Base-by-base conservation (phyloP, 305 asterid species). In the Solanum aculeatissimum region DNA sequence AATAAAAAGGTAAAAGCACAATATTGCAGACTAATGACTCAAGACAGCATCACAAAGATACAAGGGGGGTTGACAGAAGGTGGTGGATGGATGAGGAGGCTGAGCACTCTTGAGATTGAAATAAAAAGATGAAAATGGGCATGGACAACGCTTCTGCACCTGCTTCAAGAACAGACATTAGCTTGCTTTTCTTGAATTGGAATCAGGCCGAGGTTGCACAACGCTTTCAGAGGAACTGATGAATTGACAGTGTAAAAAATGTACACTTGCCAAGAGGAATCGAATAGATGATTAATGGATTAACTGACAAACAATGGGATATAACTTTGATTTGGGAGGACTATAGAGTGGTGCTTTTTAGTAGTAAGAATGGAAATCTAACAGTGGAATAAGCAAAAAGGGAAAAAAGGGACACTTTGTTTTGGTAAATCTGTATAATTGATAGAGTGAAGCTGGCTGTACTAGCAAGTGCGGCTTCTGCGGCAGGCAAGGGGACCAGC, bases 401-500 rank as follows among this genome's bases (percentile, higher is more conserved):
- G 29, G 49, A 27, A 82, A 65, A 66, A 29, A 19, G 72, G 63
- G 85, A 49, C 80, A 63, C 38, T 47, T 83, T 83, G 47, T 78
- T 78, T 77, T 29, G 29, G 82, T 19, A 78, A 53, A 78, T 78
- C 60, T 65, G 85, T 82, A 63, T 65, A 62, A 47, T n/a, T 81
- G 84, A 27, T 75, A 75, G 35, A 45, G 78, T 47, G 35, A 45
- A 62, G 69, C 16, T 27, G 51, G 47, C 82, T 78, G 82, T 83
- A 91, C 91, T 89, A 95, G 91, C 99, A 95, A 86, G 89, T 84
- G 79, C 83, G 94, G 58, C 98, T 98, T 27, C 96, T 88, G 81
- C 96, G 97, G 81, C 99, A 95, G 9, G 89, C 90, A 42, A 95
- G 98, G 47, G 83, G 94, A 38, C 99, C 99, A 16, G 99, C 93